phyloP scores from a whole-genome alignment of 2,329 filamentous ascomycete species.

The Talaromyces atroroseus region DNA sequence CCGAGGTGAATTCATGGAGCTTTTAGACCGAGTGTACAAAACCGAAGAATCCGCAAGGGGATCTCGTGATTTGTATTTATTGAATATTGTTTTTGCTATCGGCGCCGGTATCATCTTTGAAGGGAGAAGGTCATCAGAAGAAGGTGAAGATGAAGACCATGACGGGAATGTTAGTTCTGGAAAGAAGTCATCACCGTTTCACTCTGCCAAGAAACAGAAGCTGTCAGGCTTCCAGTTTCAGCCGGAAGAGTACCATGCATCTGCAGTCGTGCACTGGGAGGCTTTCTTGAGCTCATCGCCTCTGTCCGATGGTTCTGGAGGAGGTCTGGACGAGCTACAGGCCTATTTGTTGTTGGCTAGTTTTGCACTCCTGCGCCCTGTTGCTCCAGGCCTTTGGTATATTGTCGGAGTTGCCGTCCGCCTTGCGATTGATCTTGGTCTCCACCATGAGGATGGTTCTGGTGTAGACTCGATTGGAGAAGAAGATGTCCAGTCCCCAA shows the following conservation, averaged over 20 bases:
- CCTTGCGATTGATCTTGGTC: slow-evolving; percentile 80
- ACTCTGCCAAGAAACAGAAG: slow-evolving; percentile 46
- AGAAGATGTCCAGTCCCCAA: slow-evolving; percentile 23
- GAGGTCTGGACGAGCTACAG: slow-evolving; percentile 86
- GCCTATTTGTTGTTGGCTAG: slow-evolving; percentile 86
- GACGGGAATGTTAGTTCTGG: slow-evolving; percentile 12
- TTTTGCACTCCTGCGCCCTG: slow-evolving; percentile 83
- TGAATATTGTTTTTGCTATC: slow-evolving; percentile 97
- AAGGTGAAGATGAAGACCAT: slow-evolving; percentile 15
- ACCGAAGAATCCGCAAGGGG: slow-evolving; percentile 62
- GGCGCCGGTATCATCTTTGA: slow-evolving; percentile 86
- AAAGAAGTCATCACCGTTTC: slow-evolving; percentile 23
- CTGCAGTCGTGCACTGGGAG: slow-evolving; percentile 86
- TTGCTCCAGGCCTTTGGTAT: slow-evolving; percentile 93
- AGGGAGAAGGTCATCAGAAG: slow-evolving; percentile 29
- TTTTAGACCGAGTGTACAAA: slow-evolving; percentile 77
- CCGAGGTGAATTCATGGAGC: slow-evolving; percentile 78
- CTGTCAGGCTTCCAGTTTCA: slow-evolving; percentile 60
- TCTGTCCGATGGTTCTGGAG: slow-evolving; percentile 63
- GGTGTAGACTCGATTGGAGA: slow-evolving; percentile 50
- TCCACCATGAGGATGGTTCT: slow-evolving; percentile 86
- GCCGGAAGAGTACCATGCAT: slow-evolving; percentile 93
- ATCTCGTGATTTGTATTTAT: slow-evolving; percentile 78
- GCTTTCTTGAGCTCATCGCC: slow-evolving; percentile 68
- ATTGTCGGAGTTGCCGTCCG: slow-evolving; percentile 91